A percentile compares a stretch with the other conserved stretches of the same genome.
These are phyloP conservation scores for Mariannaea elegans DNA, from an alignment of 2,329 filamentous ascomycete species.

Conservation along the genomic window DNA sequence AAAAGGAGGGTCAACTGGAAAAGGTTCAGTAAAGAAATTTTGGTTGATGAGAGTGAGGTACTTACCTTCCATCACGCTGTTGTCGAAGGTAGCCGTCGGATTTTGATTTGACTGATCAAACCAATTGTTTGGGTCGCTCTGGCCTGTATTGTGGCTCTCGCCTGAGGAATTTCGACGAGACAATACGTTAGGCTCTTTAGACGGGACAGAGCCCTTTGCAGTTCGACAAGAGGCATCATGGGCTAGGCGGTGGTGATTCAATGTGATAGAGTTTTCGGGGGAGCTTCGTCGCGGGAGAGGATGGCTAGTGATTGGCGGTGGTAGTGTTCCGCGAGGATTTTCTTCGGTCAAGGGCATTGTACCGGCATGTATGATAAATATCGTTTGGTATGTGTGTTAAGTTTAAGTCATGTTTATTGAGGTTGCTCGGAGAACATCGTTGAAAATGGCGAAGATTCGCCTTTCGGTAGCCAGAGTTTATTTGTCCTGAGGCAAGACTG, in stretches of 20 bases:
- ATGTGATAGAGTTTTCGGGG: conserved; percentile 57
- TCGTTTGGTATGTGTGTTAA: neutral
- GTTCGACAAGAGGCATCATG: conserved; percentile 51
- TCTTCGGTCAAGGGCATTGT: conserved; percentile 42
- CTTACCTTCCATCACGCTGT: conserved; percentile 58
- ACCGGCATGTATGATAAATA: conserved; percentile 14
- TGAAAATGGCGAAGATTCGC: neutral
- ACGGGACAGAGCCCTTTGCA: conserved; percentile 35
- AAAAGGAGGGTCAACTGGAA: conserved; percentile 61
- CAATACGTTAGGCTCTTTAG: conserved; percentile 24
- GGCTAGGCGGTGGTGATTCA: conserved; percentile 56
- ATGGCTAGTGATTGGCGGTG: conserved; percentile 47
- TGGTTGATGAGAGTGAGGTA: neutral
- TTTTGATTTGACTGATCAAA: conserved; percentile 64
- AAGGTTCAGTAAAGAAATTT: conserved; percentile 6
- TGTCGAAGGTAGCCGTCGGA: conserved; percentile 52
- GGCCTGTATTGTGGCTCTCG: conserved; percentile 58
- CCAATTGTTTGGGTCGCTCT: conserved; percentile 63
- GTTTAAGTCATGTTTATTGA: conserved; percentile 17
- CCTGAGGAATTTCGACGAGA: conserved; percentile 55
- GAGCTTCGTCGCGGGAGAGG: conserved; percentile 55
- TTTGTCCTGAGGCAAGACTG: neutral
- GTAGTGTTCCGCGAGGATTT: conserved; percentile 37
- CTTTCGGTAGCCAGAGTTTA: neutral
- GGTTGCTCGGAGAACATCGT: neutral